Evolutionary conservation across 1,284 basidiomycete species (phyloP).

Genomic region (Ustilago xerochloae): DNA sequence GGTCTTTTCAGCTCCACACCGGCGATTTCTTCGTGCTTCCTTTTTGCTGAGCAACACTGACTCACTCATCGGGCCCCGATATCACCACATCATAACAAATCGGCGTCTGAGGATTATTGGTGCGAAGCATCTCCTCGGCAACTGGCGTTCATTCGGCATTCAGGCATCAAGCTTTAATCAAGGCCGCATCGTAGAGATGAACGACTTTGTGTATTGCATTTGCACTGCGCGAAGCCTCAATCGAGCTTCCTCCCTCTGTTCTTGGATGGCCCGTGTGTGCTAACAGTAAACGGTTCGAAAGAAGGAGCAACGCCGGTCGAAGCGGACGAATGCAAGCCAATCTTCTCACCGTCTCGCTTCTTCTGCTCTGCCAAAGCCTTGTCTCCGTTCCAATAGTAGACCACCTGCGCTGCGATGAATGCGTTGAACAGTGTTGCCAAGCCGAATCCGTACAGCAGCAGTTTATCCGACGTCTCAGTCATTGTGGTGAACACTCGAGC

Average conservation of each 20-base stretch:
- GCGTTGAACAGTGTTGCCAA: slow-evolving; percentile 67
- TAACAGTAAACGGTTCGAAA: slow-evolving; percentile 30
- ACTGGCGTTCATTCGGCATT: too few relatives aligned
- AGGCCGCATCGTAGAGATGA: too few relatives aligned
- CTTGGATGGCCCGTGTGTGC: slow-evolving; percentile 36
- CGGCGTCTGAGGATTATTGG: too few relatives aligned
- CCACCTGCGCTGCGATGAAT: slow-evolving; percentile 62
- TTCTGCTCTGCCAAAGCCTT: slow-evolving; percentile 38
- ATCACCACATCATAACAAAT: too few relatives aligned
- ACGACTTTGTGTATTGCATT: neutral
- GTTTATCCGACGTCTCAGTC: slow-evolving; percentile 66
- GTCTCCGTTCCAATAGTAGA: slow-evolving; percentile 63
- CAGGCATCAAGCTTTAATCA: too few relatives aligned
- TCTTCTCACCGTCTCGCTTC: slow-evolving; percentile 33
- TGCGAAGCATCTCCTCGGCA: too few relatives aligned
- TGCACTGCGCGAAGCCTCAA: too few relatives aligned
- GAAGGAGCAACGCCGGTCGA: slow-evolving; percentile 11
- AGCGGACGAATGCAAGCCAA: slow-evolving; percentile 12
- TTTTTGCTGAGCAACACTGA: too few relatives aligned
- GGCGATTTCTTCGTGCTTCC: too few relatives aligned
- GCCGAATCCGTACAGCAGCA: slow-evolving; percentile 65
- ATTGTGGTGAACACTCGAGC: slow-evolving; percentile 67
- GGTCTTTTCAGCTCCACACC: neutral
- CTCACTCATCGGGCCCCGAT: too few relatives aligned
- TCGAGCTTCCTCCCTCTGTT: slow-evolving; percentile 33